Conservation (phyloP, 23 red algal species). For the Cyanidium caldarium region DNA sequence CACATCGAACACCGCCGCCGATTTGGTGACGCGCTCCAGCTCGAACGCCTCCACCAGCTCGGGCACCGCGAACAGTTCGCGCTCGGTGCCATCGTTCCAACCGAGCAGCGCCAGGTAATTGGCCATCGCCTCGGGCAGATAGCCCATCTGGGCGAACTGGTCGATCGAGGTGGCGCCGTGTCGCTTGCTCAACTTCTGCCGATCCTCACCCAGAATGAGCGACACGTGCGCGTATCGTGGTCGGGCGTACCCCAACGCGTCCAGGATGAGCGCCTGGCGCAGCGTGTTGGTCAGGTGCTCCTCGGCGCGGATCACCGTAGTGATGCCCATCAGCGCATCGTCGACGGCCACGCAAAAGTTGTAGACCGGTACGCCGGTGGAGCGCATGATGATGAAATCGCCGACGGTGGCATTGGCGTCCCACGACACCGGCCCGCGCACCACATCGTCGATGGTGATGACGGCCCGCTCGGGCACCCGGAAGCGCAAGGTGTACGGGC, state of each 20-base stretch:
- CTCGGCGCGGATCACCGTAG: conserved; percentile 87
- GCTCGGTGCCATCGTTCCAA: conserved; percentile 94
- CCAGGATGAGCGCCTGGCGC: conserved; percentile 73
- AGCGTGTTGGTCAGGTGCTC: conserved; percentile 97
- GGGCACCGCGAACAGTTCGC: conserved; percentile 72
- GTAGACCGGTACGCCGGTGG: conserved; percentile 82
- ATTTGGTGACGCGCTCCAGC: conserved; percentile 71
- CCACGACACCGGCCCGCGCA: conserved; percentile 80
- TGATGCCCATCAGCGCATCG: conserved; percentile 89
- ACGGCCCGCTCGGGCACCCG: conserved; percentile 47
- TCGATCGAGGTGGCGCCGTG: conserved; percentile 80
- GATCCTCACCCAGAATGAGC: conserved; percentile 80
- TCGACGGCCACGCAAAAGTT: conserved; percentile 99
- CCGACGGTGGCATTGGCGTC: conserved; percentile 87
- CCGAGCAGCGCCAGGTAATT: conserved; percentile 91
- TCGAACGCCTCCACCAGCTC: conserved; percentile 72
- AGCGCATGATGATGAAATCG: conserved; percentile 75
- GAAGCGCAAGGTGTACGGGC: conserved; percentile 69
- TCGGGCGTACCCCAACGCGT: conserved; percentile 57
- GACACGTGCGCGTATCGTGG: conserved; percentile 83
- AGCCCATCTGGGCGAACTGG: conserved; percentile 73
- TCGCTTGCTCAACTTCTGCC: conserved; percentile 74
- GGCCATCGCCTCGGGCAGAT: conserved; percentile 82
- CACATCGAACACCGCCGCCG: conserved; percentile 76
- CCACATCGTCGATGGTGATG: conserved; percentile 70